Conservation (phyloP, 169 alveolate species). For the Theileria orientalis region DNA sequence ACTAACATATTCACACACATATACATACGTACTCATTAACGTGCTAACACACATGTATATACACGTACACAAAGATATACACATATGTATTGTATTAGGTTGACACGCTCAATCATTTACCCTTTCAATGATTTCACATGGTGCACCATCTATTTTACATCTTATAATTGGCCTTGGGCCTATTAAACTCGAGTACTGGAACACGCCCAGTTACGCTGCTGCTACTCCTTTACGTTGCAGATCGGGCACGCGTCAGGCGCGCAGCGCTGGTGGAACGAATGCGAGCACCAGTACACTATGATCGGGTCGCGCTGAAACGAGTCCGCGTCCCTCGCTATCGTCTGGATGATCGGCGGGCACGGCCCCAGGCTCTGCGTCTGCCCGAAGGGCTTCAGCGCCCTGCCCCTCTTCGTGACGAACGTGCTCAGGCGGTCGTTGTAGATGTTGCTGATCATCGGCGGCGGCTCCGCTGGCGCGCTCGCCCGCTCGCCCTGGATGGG, state of each 20-base stretch:
- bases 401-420: constrained; percentile 16
- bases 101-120: too few species aligned
- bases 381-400: background rate
- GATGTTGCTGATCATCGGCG: background rate
- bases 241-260: constrained; percentile 37
- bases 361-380: background rate
- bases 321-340: background rate
- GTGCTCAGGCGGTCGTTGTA: constrained; percentile 46
- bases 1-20: too few species aligned
- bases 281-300: constrained; percentile 55
- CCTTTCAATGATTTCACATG: too few species aligned
- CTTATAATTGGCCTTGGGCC: too few species aligned
- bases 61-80: too few species aligned
- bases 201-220: too few species aligned
- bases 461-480: background rate
- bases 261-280: constrained; percentile 46
- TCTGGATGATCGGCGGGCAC: background rate
- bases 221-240: constrained; percentile 15
- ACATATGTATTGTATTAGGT: too few species aligned
- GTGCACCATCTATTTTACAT: too few species aligned
- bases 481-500: background rate
- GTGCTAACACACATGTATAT: too few species aligned
- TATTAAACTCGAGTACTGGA: too few species aligned
- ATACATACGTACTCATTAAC: too few species aligned
- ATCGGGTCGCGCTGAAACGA: background rate